Evolutionary conservation across 1,284 basidiomycete genomes (phyloP).

Genomic region (Singerocomus inundabilis): DNA sequence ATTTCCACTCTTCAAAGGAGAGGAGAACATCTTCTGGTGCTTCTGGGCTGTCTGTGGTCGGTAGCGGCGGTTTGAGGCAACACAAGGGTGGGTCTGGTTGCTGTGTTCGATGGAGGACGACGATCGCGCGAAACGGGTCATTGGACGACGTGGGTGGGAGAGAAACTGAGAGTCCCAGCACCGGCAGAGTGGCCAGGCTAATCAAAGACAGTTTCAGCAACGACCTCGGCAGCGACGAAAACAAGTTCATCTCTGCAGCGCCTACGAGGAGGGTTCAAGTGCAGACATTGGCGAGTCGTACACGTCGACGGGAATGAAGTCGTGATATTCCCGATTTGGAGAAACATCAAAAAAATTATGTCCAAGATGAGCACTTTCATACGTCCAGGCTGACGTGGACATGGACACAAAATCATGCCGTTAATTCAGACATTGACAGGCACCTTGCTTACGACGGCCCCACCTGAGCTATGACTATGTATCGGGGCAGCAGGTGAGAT

Average conservation of each 20-base stretch:
- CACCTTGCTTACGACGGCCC: no score
- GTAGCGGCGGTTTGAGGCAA: slow-evolving; percentile 58
- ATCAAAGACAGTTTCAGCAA: slow-evolving; percentile 38
- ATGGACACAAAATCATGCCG: no score
- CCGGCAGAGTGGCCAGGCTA: slow-evolving; percentile 32
- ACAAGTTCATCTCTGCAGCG: slow-evolving; percentile 16
- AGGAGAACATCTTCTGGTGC: slow-evolving; percentile 59
- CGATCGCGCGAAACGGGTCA: slow-evolving; percentile 60
- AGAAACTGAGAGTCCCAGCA: slow-evolving; percentile 26
- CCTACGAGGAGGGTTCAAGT: slow-evolving; percentile 5
- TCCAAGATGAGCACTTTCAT: no score
- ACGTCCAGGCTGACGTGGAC: no score
- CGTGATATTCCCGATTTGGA: no score
- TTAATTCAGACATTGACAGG: no score
- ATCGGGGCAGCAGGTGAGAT: slow-evolving; percentile 12
- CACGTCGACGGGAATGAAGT: slow-evolving; percentile 11
- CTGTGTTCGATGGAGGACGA: slow-evolving; percentile 39
- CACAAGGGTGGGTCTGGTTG: slow-evolving; percentile 60
- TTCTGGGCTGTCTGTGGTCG: slow-evolving; percentile 51
- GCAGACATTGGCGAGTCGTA: slow-evolving; percentile 10
- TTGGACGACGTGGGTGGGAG: slow-evolving; percentile 48
- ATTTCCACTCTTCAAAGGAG: slow-evolving; percentile 91
- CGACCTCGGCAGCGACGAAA: slow-evolving; percentile 14
- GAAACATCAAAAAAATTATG: no score
- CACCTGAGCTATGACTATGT: no score